These are phyloP conservation scores for Monascus ruber DNA, from an alignment of 2,329 filamentous ascomycete genomes.

Conservation along the genomic window DNA sequence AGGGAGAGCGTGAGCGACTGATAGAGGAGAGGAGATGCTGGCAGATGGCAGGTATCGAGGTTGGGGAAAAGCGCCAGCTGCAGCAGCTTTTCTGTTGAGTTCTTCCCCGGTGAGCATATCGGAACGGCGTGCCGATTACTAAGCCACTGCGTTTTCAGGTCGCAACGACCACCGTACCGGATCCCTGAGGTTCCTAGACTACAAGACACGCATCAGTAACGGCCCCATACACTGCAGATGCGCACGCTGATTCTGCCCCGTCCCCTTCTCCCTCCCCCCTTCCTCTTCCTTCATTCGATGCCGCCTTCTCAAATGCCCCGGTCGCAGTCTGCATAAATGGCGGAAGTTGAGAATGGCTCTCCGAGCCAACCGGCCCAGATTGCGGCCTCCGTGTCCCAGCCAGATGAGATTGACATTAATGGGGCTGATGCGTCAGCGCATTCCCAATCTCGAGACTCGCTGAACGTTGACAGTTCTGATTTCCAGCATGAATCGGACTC, in stretches of 20 bases:
- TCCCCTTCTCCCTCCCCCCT: slow-evolving; percentile 3
- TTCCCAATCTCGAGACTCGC: slow-evolving; percentile 12
- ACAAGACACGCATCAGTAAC: slow-evolving; percentile 7
- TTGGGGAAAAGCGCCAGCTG: slow-evolving; percentile 14
- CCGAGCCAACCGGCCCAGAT: slow-evolving; percentile 18
- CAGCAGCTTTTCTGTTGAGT: slow-evolving; percentile 33
- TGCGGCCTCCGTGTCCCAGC: slow-evolving; percentile 14
- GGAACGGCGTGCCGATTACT: slow-evolving; percentile 12
- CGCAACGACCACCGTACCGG: slow-evolving; percentile 9
- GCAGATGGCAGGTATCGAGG: slow-evolving; percentile 16
- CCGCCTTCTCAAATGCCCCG: slow-evolving; percentile 17
- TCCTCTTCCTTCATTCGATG: slow-evolving; percentile 7
- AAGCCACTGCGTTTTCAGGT: slow-evolving; percentile 12
- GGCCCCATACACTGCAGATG: too few relatives aligned
- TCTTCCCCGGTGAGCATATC: slow-evolving; percentile 25
- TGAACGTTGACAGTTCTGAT: slow-evolving; percentile 21
- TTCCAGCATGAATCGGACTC: slow-evolving; percentile 17
- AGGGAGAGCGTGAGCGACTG: slow-evolving; percentile 8
- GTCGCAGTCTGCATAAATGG: slow-evolving; percentile 30
- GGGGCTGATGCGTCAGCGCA: slow-evolving; percentile 16
- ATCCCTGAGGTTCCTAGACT: not conserved
- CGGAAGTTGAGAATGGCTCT: slow-evolving; percentile 28
- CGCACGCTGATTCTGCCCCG: too few relatives aligned
- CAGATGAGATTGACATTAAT: slow-evolving; percentile 16
- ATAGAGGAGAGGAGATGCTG: slow-evolving; percentile 9